These are phyloP conservation scores for Mallotus nudiflorus DNA, from an alignment of 345 rosid genomes.

Conservation along the genomic window DNA sequence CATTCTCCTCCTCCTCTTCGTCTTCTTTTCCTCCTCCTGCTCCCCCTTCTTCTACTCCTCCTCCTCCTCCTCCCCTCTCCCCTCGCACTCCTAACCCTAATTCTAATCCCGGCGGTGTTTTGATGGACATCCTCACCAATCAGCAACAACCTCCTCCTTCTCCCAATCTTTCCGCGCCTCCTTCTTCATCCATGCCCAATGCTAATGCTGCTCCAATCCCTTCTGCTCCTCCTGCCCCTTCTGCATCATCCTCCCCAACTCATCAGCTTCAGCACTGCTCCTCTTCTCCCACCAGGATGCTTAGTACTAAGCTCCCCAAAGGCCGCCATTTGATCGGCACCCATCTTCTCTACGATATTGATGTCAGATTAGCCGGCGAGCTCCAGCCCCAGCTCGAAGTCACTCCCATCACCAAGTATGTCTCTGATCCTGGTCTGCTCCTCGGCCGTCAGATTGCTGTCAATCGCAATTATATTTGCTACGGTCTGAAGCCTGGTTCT, in stretches of 20 bases:
- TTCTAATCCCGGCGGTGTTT: conserved; percentile 17
- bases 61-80: neutral
- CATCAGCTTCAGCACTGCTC: conserved; percentile 33
- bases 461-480: conserved; percentile 71
- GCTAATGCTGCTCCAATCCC: conserved; percentile 20
- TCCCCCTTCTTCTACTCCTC: neutral
- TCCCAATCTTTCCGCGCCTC: conserved; percentile 22
- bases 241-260: conserved; percentile 30
- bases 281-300: conserved; percentile 35
- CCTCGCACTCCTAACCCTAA: conserved; percentile 6
- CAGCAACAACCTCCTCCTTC: conserved; percentile 27
- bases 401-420: conserved; percentile 87
- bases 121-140: conserved; percentile 30
- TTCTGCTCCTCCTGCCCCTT: conserved; percentile 31
- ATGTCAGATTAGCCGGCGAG: conserved; percentile 60
- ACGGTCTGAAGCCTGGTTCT: conserved; percentile 81
- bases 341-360: conserved; percentile 61
- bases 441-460: conserved; percentile 89
- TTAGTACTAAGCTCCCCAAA: conserved; percentile 51
- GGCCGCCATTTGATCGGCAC: conserved; percentile 66
- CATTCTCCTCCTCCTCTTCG: conserved; percentile 5
- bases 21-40: too few relatives aligned
- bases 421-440: conserved; percentile 76
- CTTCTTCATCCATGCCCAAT: too few relatives aligned
- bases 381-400: conserved; percentile 84